Base-by-base conservation (phyloP, 2,329 filamentous ascomycete species). In the Macrophomina pseudophaseolina region DNA sequence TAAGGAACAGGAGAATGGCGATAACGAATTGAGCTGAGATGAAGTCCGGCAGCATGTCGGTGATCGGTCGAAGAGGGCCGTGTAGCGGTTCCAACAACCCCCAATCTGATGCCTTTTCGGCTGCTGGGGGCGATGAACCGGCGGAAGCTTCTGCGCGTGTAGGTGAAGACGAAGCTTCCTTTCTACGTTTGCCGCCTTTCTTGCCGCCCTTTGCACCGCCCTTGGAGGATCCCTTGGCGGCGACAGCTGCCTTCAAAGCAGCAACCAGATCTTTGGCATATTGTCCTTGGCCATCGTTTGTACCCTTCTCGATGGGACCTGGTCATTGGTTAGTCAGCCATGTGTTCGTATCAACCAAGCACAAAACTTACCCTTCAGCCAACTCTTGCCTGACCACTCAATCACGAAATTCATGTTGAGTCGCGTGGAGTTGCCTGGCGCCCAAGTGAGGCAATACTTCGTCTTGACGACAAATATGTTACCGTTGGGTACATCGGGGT, bases 341-440 rank as follows among this genome's bases (percentile, higher is more conserved):
- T 11, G 58, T 4, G 6, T 4, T 12, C 59, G 53, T 49, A 65
- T 23, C 62, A 16, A 12, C 7, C 68, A 74, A 51, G 63, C 59
- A 23, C 60, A 5, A 40, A 32, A 16, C 30, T 59, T 83, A 96
- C 94, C 92, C 82, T 95, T 97, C 53, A 99, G 82, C 95, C 95
- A 99, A 82, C 94, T 97, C 84, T 98, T 99, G 72, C 94, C 94
- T 3, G 90, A 90, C 96, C 96, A 99, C 75, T 99, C 96, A 51
- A 97, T 91, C 2, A 89, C 90, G 77, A 93, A 97, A 71, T 90
- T 97, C 81, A 94, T 90, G 69, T 95, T 88, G 35, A 99, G 81
- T 33, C 93, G 87, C 1, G 96, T 99, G 46, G 88, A 83, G 73
- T 97, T 97, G 69, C 89, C 90, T 60, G 95, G 89, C 4, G 90